Percentiles rank a stretch among this genome's conserved stretches.
These are phyloP conservation scores for Prunus persica DNA, from an alignment of 306 rosid genomes.

Conservation along the genomic window DNA sequence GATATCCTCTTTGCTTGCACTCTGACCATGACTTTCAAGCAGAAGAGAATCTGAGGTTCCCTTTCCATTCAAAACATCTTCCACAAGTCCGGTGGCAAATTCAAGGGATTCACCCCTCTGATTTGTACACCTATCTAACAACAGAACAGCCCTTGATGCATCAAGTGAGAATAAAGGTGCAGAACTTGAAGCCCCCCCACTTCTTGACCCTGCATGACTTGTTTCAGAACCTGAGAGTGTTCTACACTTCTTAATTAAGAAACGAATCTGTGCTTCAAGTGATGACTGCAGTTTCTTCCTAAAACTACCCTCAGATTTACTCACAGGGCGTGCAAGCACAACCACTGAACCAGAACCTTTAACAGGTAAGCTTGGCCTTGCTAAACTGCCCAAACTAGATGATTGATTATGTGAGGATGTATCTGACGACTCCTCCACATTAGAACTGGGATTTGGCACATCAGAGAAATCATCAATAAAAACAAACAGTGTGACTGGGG, in stretches of 20 bases:
- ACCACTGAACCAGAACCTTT: conserved; percentile 84
- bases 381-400: conserved; percentile 47
- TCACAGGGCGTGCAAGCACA: conserved; percentile 85
- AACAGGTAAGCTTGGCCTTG: conserved; percentile 53
- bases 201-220: conserved; percentile 60
- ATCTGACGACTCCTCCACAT: conserved; percentile 59
- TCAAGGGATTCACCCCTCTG: conserved; percentile 71
- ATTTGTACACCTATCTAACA: conserved; percentile 62
- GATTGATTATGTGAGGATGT: conserved; percentile 45
- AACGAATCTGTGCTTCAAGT: conserved; percentile 85
- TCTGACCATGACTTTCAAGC: conserved; percentile 74
- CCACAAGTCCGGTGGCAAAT: conserved; percentile 66
- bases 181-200: conserved; percentile 50
- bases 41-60: conserved; percentile 84
- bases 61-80: conserved; percentile 77
- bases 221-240: conserved; percentile 66
- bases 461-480: conserved; percentile 72
- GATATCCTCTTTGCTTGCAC: conserved; percentile 67
- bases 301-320: conserved; percentile 72
- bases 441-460: conserved; percentile 40
- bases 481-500: conserved; percentile 78
- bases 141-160: conserved; percentile 76
- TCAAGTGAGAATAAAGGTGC: conserved; percentile 81
- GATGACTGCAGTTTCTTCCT: conserved; percentile 83
- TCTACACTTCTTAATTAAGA: conserved; percentile 74